Evolutionary conservation across 108 stramenopile genomes (phyloP), one percentile per base, ranked within the genome.

Genomic region (Tribonema minus): DNA sequence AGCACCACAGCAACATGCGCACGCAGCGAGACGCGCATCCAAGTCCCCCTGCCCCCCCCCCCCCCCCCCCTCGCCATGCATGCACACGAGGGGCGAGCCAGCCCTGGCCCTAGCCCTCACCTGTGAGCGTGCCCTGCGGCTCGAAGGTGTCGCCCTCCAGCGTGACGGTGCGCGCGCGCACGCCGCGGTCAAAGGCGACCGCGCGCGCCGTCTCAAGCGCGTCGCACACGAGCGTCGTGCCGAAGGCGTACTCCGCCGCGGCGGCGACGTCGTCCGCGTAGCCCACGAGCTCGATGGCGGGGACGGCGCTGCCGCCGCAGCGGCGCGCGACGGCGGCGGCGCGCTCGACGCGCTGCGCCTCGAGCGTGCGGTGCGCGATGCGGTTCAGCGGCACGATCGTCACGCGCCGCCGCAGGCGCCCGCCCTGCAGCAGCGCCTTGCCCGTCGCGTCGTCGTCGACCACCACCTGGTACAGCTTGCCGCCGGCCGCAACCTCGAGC

Each of bases 341-440:
- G 0, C 72, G 63, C 26, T 37, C 35, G 35, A 81, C 36, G 76
- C 58, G 84, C 77, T 40, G 87, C 39, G 33, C 84, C 61, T 61
- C 64, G 15, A 91, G 76, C 23, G 94, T 74, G 27, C 87, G 72
- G 20, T 85, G 65, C 3, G 90, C 71, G 83, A 99, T 93, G 85
- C 96, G 97, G 87, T 96, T 94, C 12, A 99, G 87, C 23, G 98
- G 98, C 69, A 99, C 92, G 71, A 99, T 92, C 1, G 98, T 99
- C 30, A 97, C 95, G 28, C 98, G 91, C 26, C 91, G 84, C 71
- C 90, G 82, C 2, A 99, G 89, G 64, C 92, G 91, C 66, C 98
- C 98, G 66, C 92, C 91, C 66, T 92, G 85, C 25, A 99, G 86
- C 9, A 99, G 89, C 60, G 94, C 92, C 81, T 97, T 96, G 59